Evolutionary conservation across 1,284 basidiomycete species (phyloP), one percentile per base, ranked within the genome.

Genomic region (Cutaneotrichosporon cavernicola): DNA sequence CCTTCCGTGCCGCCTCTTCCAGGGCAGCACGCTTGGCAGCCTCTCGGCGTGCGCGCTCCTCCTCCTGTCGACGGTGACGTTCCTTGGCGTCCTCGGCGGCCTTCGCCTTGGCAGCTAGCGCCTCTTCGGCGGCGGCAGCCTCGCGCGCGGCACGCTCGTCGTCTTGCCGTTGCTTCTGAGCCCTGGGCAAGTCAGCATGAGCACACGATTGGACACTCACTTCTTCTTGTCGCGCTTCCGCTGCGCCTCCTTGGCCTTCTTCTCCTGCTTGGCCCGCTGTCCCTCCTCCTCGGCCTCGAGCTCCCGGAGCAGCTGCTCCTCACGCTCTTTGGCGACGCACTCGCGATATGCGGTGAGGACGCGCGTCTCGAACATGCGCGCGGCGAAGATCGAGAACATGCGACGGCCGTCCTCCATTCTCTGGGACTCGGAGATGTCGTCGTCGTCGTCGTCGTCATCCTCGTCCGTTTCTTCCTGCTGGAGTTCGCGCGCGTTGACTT

Each of bases 331-430:
- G 22, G 93, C 92, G n/a, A 95, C 89, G 72, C 89, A 88, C 82
- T 95, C 93, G 61, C 91, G 88, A 77, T 93, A 96, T 6, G 92
- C 91, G 71, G 92, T 89, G 61, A 97, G 86, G 47, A 98, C 96
- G 31, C 96, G 88, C 81, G 97, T 94, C 83, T 99, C 96, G 79
- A 99, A 98, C 93, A 98, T 97, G 63, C 97, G 88, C 47, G 96
- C 96, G n/a, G 96, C 96, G 78, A 98, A 99, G 81, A 99, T 97
- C 71, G 94, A 94, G 84, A 99, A 99, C 96, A 99, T 99, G 61
- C 92, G 88, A 80, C 95, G 92, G 72, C 96, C 96, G 82, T 99
- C 96, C 81, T 97, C 94, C 89, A 95, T 92, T 81, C 96, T 93
- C 83, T 98, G 91, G 57, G 83, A 81, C 65, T 85, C 84, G 34